Conservation (phyloP, 768 basidiomycete genomes). For the Hemileccinum rubropunctum region DNA sequence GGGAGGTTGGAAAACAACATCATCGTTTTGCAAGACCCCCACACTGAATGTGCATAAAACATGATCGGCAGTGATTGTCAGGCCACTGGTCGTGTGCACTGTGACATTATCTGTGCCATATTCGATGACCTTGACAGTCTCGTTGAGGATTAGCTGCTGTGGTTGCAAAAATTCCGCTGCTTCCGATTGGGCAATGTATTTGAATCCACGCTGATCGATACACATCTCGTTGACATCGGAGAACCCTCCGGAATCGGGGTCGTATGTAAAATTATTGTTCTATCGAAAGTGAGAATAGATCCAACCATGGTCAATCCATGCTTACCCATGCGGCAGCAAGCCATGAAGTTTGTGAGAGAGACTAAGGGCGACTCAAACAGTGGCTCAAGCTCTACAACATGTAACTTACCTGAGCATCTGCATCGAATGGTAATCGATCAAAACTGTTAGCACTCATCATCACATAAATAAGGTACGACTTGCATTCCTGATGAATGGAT, state of each 20-base stretch:
- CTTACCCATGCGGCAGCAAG: slow-evolving; percentile 61
- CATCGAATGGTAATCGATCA: not conserved
- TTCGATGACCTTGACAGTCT: slow-evolving; percentile 47
- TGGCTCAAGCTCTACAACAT: not conserved
- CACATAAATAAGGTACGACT: slow-evolving; percentile 4
- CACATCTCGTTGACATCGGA: slow-evolving; percentile 51
- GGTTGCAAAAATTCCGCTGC: slow-evolving; percentile 53
- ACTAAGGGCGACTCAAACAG: slow-evolving; percentile 40
- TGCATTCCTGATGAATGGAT: slow-evolving; percentile 25
- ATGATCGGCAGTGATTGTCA: slow-evolving; percentile 49
- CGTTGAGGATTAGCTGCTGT: slow-evolving; percentile 46
- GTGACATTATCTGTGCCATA: slow-evolving; percentile 45
- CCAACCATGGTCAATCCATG: not conserved
- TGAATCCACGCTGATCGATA: slow-evolving; percentile 67
- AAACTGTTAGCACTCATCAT: not conserved
- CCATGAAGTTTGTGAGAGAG: slow-evolving; percentile 62
- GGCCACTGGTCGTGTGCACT: slow-evolving; percentile 45
- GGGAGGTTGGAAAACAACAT: slow-evolving; percentile 53
- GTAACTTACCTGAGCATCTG: slow-evolving; percentile 29
- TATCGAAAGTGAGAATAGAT: slow-evolving; percentile 21
- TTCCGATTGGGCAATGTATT: slow-evolving; percentile 53
- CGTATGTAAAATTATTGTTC: slow-evolving; percentile 63
- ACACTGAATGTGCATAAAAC: slow-evolving; percentile 67
- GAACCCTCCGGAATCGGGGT: slow-evolving; percentile 53
- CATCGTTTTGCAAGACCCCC: slow-evolving; percentile 64